Percentiles rank a stretch among this genome's conserved stretches.
phyloP scores from a whole-genome alignment of 1,284 basidiomycete species.

The Ganoderma resinaceum region DNA sequence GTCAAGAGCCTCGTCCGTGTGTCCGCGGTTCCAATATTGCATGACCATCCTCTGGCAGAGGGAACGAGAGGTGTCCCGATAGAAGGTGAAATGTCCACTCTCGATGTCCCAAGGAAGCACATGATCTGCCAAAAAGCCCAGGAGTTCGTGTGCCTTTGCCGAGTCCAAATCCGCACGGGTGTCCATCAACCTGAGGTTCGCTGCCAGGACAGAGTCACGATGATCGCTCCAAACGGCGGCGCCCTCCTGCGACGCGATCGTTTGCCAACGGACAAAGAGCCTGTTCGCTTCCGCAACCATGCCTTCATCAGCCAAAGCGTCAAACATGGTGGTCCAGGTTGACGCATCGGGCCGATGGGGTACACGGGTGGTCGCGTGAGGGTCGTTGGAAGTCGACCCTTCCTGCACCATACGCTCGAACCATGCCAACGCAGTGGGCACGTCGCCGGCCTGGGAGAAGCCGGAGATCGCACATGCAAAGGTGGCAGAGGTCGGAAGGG shows the following conservation, averaged over 20 bases:
- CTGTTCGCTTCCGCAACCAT: slow-evolving; percentile 63
- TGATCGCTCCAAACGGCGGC: slow-evolving; percentile 43
- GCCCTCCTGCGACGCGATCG: slow-evolving; percentile 44
- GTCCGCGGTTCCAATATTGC: slow-evolving; percentile 28
- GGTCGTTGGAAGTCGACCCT: slow-evolving; percentile 42
- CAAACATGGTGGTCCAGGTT: slow-evolving; percentile 62
- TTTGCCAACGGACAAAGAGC: slow-evolving; percentile 51
- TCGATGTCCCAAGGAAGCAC: slow-evolving; percentile 30
- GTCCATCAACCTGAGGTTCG: slow-evolving; percentile 50
- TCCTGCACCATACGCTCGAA: slow-evolving; percentile 67
- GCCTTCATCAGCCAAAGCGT: slow-evolving; percentile 54
- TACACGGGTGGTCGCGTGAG: slow-evolving; percentile 47
- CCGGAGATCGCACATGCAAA: slow-evolving; percentile 73
- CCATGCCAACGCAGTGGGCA: slow-evolving; percentile 73
- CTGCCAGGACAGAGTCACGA: slow-evolving; percentile 44
- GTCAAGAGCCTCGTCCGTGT: slow-evolving; percentile 24
- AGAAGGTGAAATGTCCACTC: slow-evolving; percentile 28
- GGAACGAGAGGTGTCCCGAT: slow-evolving; percentile 26
- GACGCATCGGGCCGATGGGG: slow-evolving; percentile 57
- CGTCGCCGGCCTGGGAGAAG: slow-evolving; percentile 69
- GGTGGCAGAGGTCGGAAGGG: slow-evolving; percentile 66
- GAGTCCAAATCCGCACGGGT: slow-evolving; percentile 29
- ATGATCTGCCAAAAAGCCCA: slow-evolving; percentile 40
- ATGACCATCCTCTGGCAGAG: slow-evolving; percentile 30
- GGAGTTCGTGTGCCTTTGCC: slow-evolving; percentile 30